These are phyloP conservation scores for Physaria fendleri DNA, from an alignment of 345 rosid species.

Conservation along the genomic window DNA sequence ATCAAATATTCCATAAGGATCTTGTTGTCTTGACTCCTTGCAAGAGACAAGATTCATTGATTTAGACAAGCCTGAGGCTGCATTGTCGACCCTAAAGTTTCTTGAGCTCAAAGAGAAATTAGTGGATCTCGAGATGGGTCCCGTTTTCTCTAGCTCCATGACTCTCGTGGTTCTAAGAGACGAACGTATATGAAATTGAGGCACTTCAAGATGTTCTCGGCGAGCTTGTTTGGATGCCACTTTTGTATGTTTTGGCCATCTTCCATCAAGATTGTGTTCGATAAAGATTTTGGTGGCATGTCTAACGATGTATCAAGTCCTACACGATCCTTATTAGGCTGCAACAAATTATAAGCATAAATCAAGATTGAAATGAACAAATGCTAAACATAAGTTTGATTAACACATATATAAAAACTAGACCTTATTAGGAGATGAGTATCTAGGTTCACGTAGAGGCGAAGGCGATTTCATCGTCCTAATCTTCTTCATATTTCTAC, in stretches of 20 bases:
- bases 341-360: constrained; percentile 7
- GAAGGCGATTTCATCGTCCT: constrained; percentile 51
- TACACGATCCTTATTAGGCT: constrained; percentile 56
- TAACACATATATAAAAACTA: background rate
- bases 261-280: constrained; percentile 46
- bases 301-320: constrained; percentile 38
- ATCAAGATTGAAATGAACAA: background rate
- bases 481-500: constrained; percentile 32
- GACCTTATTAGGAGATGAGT: constrained; percentile 72
- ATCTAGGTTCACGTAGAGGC: constrained; percentile 59
- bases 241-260: constrained; percentile 51
- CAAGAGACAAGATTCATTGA: constrained; percentile 39
- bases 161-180: constrained; percentile 78
- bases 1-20: constrained; percentile 76
- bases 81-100: constrained; percentile 61
- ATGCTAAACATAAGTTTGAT: background rate
- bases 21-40: constrained; percentile 78
- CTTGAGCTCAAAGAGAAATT: constrained; percentile 51
- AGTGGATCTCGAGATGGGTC: constrained; percentile 56
- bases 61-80: constrained; percentile 38
- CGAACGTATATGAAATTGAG: constrained; percentile 68
- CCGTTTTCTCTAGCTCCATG: constrained; percentile 68
- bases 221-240: constrained; percentile 77
- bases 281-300: constrained; percentile 45
- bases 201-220: constrained; percentile 82